phyloP scores from a whole-genome alignment of 2,329 filamentous ascomycete genomes.

The Hysterium pulicare region DNA sequence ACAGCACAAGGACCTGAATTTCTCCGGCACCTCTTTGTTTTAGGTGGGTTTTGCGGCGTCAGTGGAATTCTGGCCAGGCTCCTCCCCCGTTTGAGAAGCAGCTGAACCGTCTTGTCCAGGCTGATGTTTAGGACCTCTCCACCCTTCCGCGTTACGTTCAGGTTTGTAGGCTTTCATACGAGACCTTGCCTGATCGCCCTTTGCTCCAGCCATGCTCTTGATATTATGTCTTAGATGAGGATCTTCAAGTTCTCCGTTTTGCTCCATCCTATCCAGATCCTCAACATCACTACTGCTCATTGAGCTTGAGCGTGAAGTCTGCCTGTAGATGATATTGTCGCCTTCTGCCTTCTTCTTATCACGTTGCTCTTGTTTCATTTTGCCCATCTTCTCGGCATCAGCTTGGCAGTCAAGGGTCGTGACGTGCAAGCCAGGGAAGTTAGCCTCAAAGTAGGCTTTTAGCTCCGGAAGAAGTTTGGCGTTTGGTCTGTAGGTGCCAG shows the following conservation, averaged over 20 bases:
- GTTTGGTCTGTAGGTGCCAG: conserved; percentile 87
- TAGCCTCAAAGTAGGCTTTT: conserved; percentile 64
- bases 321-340: conserved; percentile 52
- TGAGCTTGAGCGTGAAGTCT: conserved; percentile 45
- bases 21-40: not conserved
- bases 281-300: conserved; percentile 58
- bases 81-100: not conserved
- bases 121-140: conserved; percentile 12
- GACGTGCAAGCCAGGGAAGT: conserved; percentile 75
- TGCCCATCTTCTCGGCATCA: conserved; percentile 68
- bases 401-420: conserved; percentile 68
- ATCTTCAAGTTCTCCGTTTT: conserved; percentile 17
- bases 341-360: conserved; percentile 67
- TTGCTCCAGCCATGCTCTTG: conserved; percentile 20
- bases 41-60: not conserved
- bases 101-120: not conserved
- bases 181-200: conserved; percentile 20
- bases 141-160: conserved; percentile 20
- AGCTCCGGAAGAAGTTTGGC: conserved; percentile 70
- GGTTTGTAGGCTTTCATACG: conserved; percentile 25
- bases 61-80: not conserved
- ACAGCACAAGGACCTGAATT: not conserved
- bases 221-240: conserved; percentile 28
- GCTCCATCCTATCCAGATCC: conserved; percentile 47
- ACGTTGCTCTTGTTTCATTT: conserved; percentile 73